Percentiles rank a stretch among this genome's conserved stretches.
phyloP scores from a whole-genome alignment of 768 basidiomycete genomes.

The Amanita molliuscula region DNA sequence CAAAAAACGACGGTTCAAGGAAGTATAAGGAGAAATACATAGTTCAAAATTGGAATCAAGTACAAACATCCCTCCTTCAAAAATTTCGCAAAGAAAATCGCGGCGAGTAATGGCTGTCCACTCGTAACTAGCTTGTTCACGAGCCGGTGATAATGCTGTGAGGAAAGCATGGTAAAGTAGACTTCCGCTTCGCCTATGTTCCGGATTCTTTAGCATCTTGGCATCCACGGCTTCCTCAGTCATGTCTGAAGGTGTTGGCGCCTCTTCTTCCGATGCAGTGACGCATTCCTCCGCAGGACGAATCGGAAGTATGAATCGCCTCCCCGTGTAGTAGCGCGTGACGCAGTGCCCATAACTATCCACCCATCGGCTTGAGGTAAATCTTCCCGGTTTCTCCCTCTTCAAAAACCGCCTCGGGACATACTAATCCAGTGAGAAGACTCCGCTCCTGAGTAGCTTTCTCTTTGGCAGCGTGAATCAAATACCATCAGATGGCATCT shows the following conservation, averaged over 20 bases:
- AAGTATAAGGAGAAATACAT: no score
- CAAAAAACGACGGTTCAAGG: no score
- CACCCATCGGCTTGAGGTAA: constrained; percentile 75
- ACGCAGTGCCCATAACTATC: constrained; percentile 52
- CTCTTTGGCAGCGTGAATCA: constrained; percentile 67
- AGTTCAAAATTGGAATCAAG: no score
- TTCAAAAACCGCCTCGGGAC: constrained; percentile 85
- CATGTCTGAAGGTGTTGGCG: constrained; percentile 34
- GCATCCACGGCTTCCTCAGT: constrained; percentile 56
- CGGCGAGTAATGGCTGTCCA: no score
- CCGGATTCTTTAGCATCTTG: constrained; percentile 81
- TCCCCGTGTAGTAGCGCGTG: constrained; percentile 62
- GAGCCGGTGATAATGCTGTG: constrained; percentile 49
- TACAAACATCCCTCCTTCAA: no score
- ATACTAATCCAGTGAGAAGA: constrained; percentile 56
- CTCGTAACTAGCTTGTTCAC: constrained; percentile 66
- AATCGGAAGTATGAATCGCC: constrained; percentile 60
- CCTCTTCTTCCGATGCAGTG: constrained; percentile 40
- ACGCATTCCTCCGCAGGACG: constrained; percentile 39
- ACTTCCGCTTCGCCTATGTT: constrained; percentile 81
- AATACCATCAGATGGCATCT: background rate
- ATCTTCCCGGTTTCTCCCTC: constrained; percentile 64
- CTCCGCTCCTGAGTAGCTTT: constrained; percentile 56
- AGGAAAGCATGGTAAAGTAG: constrained; percentile 71
- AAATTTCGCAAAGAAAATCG: no score